Conservation (phyloP, 768 basidiomycete genomes). For the Amylocystis lapponica region DNA sequence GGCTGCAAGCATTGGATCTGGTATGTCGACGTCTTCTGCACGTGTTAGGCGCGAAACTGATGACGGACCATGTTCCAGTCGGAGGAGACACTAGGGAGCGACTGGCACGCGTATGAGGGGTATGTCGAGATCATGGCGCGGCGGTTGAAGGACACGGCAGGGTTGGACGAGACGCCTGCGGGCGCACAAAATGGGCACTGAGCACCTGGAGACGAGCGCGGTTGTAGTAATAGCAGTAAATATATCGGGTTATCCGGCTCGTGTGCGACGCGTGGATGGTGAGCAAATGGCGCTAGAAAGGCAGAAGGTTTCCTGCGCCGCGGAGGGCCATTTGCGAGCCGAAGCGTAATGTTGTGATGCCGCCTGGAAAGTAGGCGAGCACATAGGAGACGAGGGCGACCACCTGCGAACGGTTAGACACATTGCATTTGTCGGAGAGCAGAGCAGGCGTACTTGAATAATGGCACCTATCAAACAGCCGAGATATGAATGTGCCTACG, state of each 20-base stretch:
- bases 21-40: slow-evolving; percentile 26
- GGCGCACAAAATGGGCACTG: neutral
- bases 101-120: slow-evolving; percentile 57
- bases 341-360: slow-evolving; percentile 70
- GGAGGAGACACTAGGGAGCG: slow-evolving; percentile 39
- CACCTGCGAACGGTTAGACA: slow-evolving; percentile 38
- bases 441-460: slow-evolving; percentile 51
- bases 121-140: slow-evolving; percentile 77
- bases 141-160: slow-evolving; percentile 58
- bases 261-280: neutral
- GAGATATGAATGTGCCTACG: slow-evolving; percentile 75
- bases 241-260: neutral
- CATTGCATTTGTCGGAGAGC: neutral
- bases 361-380: slow-evolving; percentile 94
- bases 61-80: slow-evolving; percentile 13
- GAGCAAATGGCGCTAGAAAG: slow-evolving; percentile 43
- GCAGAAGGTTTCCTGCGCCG: slow-evolving; percentile 78
- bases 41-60: slow-evolving; percentile 12
- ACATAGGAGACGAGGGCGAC: slow-evolving; percentile 84
- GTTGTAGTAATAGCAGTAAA: neutral
- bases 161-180: slow-evolving; percentile 37
- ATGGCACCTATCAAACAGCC: slow-evolving; percentile 80
- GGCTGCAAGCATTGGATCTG: slow-evolving; percentile 47
- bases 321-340: slow-evolving; percentile 78
- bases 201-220: neutral